These are phyloP conservation scores for Collariella sp. DNA, from an alignment of 495 filamentous ascomycete genomes.

Conservation along the genomic window DNA sequence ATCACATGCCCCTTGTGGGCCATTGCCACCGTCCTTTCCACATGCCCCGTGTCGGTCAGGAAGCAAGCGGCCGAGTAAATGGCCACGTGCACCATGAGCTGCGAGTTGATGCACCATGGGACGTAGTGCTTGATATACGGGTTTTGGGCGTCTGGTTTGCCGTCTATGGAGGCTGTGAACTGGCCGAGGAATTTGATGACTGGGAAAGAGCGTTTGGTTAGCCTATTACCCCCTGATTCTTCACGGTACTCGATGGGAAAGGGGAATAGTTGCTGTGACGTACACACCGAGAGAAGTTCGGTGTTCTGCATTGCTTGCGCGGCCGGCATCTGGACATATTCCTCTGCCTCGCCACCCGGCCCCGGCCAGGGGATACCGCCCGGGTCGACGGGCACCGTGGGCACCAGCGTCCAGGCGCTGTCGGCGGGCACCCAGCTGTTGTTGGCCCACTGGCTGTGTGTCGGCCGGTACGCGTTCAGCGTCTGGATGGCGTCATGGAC, in stretches of 20 bases:
- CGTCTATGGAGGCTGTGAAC: slow-evolving; percentile 36
- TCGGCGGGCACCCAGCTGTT: not conserved
- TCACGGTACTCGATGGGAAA: too few relatives aligned
- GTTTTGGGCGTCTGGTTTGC: slow-evolving; percentile 30
- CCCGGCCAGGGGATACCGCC: slow-evolving; percentile 10
- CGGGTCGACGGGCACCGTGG: not conserved
- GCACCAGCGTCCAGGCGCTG: slow-evolving; percentile 8
- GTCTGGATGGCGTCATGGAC: slow-evolving; percentile 25
- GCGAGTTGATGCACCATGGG: slow-evolving; percentile 28
- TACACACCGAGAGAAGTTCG: slow-evolving; percentile 30
- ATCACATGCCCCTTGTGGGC: slow-evolving; percentile 30
- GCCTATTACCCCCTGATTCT: not conserved
- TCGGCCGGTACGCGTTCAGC: slow-evolving; percentile 17
- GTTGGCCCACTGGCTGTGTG: slow-evolving; percentile 1
- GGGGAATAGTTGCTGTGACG: not conserved
- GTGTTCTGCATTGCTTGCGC: slow-evolving; percentile 16
- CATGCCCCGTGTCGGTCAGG: slow-evolving; percentile 30
- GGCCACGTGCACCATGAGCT: slow-evolving; percentile 26
- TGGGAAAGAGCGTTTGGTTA: slow-evolving; percentile 22
- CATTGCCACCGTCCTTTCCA: slow-evolving; percentile 30
- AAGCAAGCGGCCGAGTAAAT: slow-evolving; percentile 34
- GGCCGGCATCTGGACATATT: slow-evolving; percentile 11
- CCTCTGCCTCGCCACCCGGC: slow-evolving; percentile 4
- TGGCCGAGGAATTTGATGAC: slow-evolving; percentile 49
- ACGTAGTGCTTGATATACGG: slow-evolving; percentile 31